Evolutionary conservation across 331 rosid species (phyloP), one percentile per base, ranked within the genome.

Genomic region (Cucumis variabilis): DNA sequence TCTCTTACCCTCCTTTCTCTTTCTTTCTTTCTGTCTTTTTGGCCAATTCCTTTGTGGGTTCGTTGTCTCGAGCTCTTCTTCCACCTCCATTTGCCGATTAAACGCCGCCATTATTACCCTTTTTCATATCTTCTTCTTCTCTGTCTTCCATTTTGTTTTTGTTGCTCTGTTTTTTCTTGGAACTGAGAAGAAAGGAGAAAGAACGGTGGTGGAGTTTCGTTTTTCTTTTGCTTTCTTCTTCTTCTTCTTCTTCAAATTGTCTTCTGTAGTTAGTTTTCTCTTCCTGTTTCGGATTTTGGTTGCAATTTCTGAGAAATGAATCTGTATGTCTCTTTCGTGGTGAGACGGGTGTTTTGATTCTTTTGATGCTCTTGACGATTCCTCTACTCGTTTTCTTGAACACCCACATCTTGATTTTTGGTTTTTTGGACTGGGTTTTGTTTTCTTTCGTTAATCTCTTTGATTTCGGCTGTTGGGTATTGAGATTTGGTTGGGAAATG

Each of bases 401-500:
- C 50, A 50, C 83, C 83, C 83, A 78, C 83, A 24, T 75, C 63
- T 50, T 27, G 84, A 79, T 53, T 79, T 11, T 50, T 16, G 58
- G 33, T 13, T 76, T 46, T 46, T 46, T 10, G 33, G 11, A 15
- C 8, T 44, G 81, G 81, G 81, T 12, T 44, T 44, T 10, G 58
- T 75, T 75, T 13, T 17, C 9, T 79, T 17, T 53, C 24, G 28
- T 27, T 5, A 20, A 19, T 82, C 25, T 33, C 37, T 82, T 33
- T 24, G 86, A 63, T 63, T 82, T 63, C 9, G 86, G 14, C 24
- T 60, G 51, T 3, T 63, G 33, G 70, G 71, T 41, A 8, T 82
- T n/a, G 73, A 62, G 86, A 82, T 82, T 82, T 37, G 53, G 73
- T n/a, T 82, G n/a, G 70, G 86, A 41, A 82, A 82, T 82, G 86